Evolutionary conservation across 2,329 filamentous ascomycete species (phyloP), one percentile per base, ranked within the genome.

Genomic region (Stemphylium beticola): DNA sequence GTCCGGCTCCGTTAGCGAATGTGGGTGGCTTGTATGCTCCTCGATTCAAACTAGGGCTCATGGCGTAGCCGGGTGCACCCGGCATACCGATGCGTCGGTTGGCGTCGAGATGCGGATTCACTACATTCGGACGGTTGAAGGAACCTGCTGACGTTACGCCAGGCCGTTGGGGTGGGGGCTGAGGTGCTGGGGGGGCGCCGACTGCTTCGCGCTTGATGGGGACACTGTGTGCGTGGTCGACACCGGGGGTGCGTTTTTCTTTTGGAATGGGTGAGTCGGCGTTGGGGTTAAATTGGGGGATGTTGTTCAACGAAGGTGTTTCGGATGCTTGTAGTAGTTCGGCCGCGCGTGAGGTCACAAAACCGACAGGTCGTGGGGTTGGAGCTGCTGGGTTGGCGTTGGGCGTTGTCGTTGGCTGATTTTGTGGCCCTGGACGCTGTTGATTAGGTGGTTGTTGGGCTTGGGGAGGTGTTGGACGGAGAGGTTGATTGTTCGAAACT

Each of bases 221-320:
- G 47, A 88, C 87, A 4, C 90, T 93, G 46, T 85, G 88, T 18
- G 79, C 86, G 69, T 96, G 91, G 67, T 97, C 92, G 34, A 97
- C 84, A 2, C 93, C 93, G 0, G 90, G 89, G 0, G 93, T 97
- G 71, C 93, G 93, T 48, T 73, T 55, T 2, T 57, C 91, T 86
- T 69, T 96, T 92, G 0, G 92, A 14, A 74, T 95, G 0, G 93
- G 92, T 57, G 77, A 80, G 44, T 82, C 79, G 11, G 71, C 77
- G 48, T 81, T 76, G 4, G 79, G 79, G 40, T 82, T 80, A 70
- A 82, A 82, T 0, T 76, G 75, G 0, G 74, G 71, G 12, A 76
- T 64, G 49, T 72, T 62, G 7, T 57, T 60, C 9, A 75, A 58
- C 2, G 68, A 46, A 48, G n/a, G 73, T 65, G 5, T 66, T 12